phyloP scores from a whole-genome alignment of 108 stramenopile species.

The Aurantiochytrium sp. region DNA sequence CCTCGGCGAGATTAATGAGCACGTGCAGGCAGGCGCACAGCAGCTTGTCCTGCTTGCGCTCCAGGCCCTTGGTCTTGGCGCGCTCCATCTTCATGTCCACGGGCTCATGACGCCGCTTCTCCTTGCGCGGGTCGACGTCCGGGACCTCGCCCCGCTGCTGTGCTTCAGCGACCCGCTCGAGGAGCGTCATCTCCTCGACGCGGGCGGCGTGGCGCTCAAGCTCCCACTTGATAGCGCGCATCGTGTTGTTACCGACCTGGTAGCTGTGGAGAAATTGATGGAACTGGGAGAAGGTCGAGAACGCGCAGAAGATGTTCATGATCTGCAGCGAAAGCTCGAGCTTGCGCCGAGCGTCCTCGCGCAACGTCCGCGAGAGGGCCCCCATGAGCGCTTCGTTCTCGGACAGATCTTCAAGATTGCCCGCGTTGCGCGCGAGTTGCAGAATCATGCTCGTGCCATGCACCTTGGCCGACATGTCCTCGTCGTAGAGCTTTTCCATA shows the following conservation, averaged over 20 bases:
- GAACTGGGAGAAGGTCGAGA: slow-evolving; percentile 64
- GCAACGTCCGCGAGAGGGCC: slow-evolving; percentile 54
- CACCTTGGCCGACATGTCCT: slow-evolving; percentile 28
- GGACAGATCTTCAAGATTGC: slow-evolving; percentile 53
- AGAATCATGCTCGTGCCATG: slow-evolving; percentile 57
- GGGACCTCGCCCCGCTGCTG: not conserved
- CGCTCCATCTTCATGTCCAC: slow-evolving; percentile 27
- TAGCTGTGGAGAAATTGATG: slow-evolving; percentile 55
- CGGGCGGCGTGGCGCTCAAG: slow-evolving; percentile 26
- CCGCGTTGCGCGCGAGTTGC: slow-evolving; percentile 53
- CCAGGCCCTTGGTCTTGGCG: slow-evolving; percentile 37
- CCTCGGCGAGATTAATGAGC: slow-evolving; percentile 63
- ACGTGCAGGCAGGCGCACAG: slow-evolving; percentile 56
- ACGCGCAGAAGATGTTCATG: slow-evolving; percentile 55
- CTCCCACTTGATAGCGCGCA: slow-evolving; percentile 49
- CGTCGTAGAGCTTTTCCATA: slow-evolving; percentile 59
- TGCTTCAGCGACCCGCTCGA: slow-evolving; percentile 30
- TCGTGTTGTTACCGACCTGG: slow-evolving; percentile 50
- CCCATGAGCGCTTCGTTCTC: slow-evolving; percentile 62
- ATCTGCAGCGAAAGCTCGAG: slow-evolving; percentile 58
- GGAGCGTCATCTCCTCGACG: not conserved
- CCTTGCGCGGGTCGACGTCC: not conserved
- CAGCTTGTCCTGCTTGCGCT: slow-evolving; percentile 52
- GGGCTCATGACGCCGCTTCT: not conserved
- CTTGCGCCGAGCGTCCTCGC: slow-evolving; percentile 60